Conservation (phyloP, 192 early-diverging fungal genomes). For the Entophlyctis helioformis region DNA sequence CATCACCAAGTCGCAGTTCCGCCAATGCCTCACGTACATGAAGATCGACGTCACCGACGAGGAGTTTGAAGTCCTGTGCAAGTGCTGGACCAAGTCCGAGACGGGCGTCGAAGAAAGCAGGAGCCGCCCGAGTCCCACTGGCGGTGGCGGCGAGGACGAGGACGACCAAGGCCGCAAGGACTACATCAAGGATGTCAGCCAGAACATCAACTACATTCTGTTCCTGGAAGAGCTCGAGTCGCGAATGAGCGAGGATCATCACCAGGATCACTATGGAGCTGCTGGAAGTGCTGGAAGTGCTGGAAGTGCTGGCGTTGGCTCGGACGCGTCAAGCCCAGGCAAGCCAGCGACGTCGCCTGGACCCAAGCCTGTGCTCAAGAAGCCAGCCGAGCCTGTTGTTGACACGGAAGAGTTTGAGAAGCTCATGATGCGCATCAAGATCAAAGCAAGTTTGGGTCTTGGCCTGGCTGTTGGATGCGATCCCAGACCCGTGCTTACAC, state of each 20-base stretch:
- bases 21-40: slow-evolving; percentile 35
- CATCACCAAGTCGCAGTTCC: slow-evolving; percentile 38
- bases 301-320: too few relatives aligned
- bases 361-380: too few relatives aligned
- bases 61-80: slow-evolving; percentile 36
- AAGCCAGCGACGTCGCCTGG: too few relatives aligned
- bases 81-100: slow-evolving; percentile 19
- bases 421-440: slow-evolving; percentile 32
- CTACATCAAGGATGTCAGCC: slow-evolving; percentile 15
- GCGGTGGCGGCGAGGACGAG: slow-evolving; percentile 1
- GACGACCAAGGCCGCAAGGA: slow-evolving; percentile 1
- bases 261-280: neutral
- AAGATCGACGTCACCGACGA: slow-evolving; percentile 25
- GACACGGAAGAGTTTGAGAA: slow-evolving; percentile 9
- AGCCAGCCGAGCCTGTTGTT: neutral
- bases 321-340: too few relatives aligned
- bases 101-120: too few relatives aligned
- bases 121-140: neutral
- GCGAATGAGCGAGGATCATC: neutral
- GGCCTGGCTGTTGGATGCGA: neutral
- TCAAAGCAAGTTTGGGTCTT: slow-evolving; percentile 17
- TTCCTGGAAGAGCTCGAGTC: slow-evolving; percentile 21
- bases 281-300: too few relatives aligned
- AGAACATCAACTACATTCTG: slow-evolving; percentile 33
- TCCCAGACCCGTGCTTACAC: neutral